Base-by-base conservation (phyloP, 352 stramenopile genomes). In the Phytophthora fragariaefolia region DNA sequence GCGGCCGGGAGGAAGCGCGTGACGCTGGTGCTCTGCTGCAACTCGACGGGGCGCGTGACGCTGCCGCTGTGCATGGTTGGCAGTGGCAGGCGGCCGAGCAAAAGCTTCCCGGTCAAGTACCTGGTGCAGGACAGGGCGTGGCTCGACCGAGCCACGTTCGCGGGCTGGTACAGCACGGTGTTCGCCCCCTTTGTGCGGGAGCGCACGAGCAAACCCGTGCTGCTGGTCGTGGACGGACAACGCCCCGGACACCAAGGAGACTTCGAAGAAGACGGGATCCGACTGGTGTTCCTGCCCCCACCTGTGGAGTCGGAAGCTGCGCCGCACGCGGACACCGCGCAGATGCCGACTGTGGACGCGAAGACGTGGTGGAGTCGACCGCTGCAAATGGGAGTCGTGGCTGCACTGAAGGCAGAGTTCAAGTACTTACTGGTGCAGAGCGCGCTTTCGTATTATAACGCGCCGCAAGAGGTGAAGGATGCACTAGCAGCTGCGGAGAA, bases 1-100 rank as follows among this genome's bases (percentile, higher is more conserved):
- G 30, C 17, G 24, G 10, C 15, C 15, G 15, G n/a, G 26, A 42
- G 36, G 10, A 58, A 53, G 7, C 28, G 54, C 23, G 55, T 71
- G 43, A 77, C 69, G 7, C 34, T 77, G 18, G 58, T 77, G 40
- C 15, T 73, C 20, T 65, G 50, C 23, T 74, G 69, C 50, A 77
- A 77, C 50, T 74, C 60, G 18, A 77, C 54, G 1, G 69, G 69
- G 1, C 38, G 47, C 6, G 2, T 71, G n/a, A 51, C 24, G 22
- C 4, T 69, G 20, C 65, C 69, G 0, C 40, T 77, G 15, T 45
- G 54, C 15, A 58, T 77, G 60, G 53, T 77, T 0, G 69, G 69
- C 7, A 74, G 65, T 56, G 40, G 56, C 17, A 54, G 13, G 10
- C 63, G 50, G 56, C 56, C 56, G 5, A n/a, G 6, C 20, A 18